Conservation (phyloP, 257 asterid species). For the Salvia splendens region DNA sequence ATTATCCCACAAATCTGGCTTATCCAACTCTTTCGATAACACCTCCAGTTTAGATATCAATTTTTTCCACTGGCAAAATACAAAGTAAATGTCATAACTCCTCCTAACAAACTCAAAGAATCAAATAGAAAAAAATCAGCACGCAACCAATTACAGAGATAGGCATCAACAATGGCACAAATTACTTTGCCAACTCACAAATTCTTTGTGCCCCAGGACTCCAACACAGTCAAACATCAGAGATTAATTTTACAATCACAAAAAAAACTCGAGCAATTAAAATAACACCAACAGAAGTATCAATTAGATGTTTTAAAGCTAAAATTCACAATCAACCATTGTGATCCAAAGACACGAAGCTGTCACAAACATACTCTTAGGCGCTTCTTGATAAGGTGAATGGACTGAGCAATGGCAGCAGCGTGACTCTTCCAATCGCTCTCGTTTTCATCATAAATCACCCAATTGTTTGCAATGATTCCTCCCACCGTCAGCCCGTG, state of each 20-base stretch:
- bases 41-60: conserved; percentile 53
- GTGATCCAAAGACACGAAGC: conserved; percentile 3
- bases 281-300: conserved; percentile 6
- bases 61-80: conserved; percentile 66
- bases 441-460: conserved; percentile 64
- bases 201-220: conserved; percentile 6
- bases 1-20: conserved; percentile 89
- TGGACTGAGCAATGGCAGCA: conserved; percentile 85
- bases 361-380: conserved; percentile 44
- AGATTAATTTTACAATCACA: not conserved
- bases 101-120: conserved; percentile 5
- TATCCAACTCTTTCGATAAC: conserved; percentile 63
- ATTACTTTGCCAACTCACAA: not conserved
- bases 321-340: not conserved
- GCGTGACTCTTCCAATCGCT: conserved; percentile 93
- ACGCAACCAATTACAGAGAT: not conserved
- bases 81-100: conserved; percentile 21
- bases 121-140: not conserved
- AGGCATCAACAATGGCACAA: not conserved
- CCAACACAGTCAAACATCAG: conserved; percentile 5
- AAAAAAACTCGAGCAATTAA: conserved; percentile 16
- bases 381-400: conserved; percentile 87
- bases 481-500: conserved; percentile 89
- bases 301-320: not conserved
- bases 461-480: conserved; percentile 76